These are phyloP conservation scores for Lachnellula suecica DNA, from an alignment of 2,329 filamentous ascomycete species.

Conservation along the genomic window DNA sequence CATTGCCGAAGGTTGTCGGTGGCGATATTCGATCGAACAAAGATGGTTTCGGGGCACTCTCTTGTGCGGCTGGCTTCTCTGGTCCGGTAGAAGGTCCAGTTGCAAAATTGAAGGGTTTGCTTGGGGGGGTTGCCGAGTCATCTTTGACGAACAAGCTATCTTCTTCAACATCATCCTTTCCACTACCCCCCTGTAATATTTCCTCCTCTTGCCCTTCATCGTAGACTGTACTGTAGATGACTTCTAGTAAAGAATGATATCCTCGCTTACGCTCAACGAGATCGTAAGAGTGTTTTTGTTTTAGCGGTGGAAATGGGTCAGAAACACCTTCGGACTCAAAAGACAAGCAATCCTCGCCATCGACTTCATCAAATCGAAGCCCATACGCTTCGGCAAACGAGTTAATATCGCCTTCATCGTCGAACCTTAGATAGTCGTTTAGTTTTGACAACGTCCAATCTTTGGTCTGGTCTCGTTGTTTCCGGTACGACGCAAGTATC, in stretches of 20 bases:
- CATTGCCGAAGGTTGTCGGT: conserved; percentile 4
- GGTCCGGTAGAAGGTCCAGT: neutral
- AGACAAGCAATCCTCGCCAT: conserved; percentile 33
- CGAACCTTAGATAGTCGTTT: conserved; percentile 63
- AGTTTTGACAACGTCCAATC: conserved; percentile 58
- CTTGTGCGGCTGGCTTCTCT: neutral
- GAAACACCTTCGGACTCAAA: conserved; percentile 25
- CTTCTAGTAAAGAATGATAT: conserved; percentile 47
- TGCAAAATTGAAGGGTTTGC: neutral
- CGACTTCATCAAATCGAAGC: conserved; percentile 48
- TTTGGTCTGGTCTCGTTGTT: conserved; percentile 55
- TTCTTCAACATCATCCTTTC: conserved; percentile 33
- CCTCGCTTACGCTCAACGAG: conserved; percentile 63
- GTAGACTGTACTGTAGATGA: conserved; percentile 56
- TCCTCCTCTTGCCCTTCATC: conserved; percentile 33
- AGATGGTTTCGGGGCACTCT: conserved; percentile 9
- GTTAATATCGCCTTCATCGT: conserved; percentile 65
- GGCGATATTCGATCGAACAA: conserved; percentile 15
- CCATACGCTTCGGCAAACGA: conserved; percentile 61
- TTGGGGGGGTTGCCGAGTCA: neutral
- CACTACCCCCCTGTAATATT: neutral
- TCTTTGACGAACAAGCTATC: conserved; percentile 28
- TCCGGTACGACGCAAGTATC: conserved; percentile 53
- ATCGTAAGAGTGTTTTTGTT: conserved; percentile 53
- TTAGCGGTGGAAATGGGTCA: conserved; percentile 48